phyloP scores from a whole-genome alignment of 768 basidiomycete species.

The Podaxis sp. region DNA sequence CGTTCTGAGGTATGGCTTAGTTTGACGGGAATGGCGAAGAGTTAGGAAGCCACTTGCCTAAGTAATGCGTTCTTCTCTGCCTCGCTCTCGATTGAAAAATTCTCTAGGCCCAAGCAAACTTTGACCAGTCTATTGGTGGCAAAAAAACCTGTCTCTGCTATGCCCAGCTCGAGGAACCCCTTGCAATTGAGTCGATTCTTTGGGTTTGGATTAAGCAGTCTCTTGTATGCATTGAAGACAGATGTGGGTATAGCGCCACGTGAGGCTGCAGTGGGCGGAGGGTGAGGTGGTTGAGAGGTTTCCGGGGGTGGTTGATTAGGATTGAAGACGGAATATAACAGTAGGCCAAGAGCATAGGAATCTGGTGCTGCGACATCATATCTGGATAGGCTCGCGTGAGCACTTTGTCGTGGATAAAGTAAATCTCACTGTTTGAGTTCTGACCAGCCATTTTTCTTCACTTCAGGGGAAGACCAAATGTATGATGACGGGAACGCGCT shows the following conservation, averaged over 20 bases:
- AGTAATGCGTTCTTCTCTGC: conserved; percentile 74
- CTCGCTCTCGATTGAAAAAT: conserved; percentile 80
- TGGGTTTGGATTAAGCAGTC: conserved; percentile 86
- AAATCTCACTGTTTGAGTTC: conserved; percentile 71
- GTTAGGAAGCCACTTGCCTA: conserved; percentile 42
- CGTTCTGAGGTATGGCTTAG: conserved; percentile 44
- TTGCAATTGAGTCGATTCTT: conserved; percentile 76
- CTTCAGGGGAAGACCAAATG: conserved; percentile 76
- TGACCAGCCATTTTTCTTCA: conserved; percentile 85
- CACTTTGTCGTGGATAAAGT: background rate
- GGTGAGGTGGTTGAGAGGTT: conserved; percentile 69
- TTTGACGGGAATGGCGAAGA: background rate
- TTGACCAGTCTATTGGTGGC: conserved; percentile 77
- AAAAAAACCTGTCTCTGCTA: conserved; percentile 84
- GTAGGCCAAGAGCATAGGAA: conserved; percentile 84
- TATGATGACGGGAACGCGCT: conserved; percentile 59
- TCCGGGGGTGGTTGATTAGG: conserved; percentile 71
- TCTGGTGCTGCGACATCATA: conserved; percentile 67
- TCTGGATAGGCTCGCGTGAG: conserved; percentile 26
- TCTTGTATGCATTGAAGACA: conserved; percentile 82
- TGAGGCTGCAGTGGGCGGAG: conserved; percentile 73
- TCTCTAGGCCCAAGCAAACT: conserved; percentile 82
- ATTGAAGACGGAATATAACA: conserved; percentile 88
- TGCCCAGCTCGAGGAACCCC: conserved; percentile 78
- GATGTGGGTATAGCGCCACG: conserved; percentile 74